phyloP scores from a whole-genome alignment of 2,329 filamentous ascomycete species.

The Byssothecium circinans region DNA sequence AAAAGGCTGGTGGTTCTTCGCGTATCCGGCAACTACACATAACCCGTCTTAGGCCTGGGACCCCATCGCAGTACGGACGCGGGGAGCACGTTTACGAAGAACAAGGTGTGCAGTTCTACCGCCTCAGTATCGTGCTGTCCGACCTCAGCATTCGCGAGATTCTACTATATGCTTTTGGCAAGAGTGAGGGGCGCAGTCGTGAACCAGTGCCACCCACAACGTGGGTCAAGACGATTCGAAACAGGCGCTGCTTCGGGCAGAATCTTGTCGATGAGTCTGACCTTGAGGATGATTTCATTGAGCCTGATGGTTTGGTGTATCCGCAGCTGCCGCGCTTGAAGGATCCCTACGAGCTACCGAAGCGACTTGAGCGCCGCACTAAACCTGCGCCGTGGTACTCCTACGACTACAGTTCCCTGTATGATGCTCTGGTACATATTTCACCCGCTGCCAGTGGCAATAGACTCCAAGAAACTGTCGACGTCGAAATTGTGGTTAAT shows the following conservation, averaged over 20 bases:
- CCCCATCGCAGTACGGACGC: constrained; percentile 2
- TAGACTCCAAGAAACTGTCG: constrained; percentile 3
- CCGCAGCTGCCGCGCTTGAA: constrained; percentile 13
- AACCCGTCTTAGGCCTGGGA: constrained; percentile 21
- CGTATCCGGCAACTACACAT: constrained; percentile 21
- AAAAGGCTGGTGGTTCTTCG: constrained; percentile 1
- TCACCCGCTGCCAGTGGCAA: neutral
- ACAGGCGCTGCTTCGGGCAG: constrained; percentile 2
- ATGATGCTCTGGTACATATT: constrained; percentile 13
- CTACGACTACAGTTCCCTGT: constrained; percentile 16
- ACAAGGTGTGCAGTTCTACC: constrained; percentile 28
- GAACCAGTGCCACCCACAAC: constrained; percentile 18
- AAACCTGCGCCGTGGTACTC: neutral
- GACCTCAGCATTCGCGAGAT: constrained; percentile 31
- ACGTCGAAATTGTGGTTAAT: constrained; percentile 16
- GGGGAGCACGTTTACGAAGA: constrained; percentile 18
- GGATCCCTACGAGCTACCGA: constrained; percentile 8
- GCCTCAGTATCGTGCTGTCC: constrained; percentile 22
- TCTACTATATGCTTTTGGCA: constrained; percentile 17
- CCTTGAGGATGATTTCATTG: constrained; percentile 32
- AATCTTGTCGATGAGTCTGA: constrained; percentile 3
- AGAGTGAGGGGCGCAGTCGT: neutral
- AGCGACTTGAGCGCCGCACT: neutral
- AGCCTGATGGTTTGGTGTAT: constrained; percentile 25
- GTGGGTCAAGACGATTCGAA: constrained; percentile 17